These are phyloP conservation scores for Apium graveolens DNA, from an alignment of 129 eudicot genomes.

Conservation along the genomic window DNA sequence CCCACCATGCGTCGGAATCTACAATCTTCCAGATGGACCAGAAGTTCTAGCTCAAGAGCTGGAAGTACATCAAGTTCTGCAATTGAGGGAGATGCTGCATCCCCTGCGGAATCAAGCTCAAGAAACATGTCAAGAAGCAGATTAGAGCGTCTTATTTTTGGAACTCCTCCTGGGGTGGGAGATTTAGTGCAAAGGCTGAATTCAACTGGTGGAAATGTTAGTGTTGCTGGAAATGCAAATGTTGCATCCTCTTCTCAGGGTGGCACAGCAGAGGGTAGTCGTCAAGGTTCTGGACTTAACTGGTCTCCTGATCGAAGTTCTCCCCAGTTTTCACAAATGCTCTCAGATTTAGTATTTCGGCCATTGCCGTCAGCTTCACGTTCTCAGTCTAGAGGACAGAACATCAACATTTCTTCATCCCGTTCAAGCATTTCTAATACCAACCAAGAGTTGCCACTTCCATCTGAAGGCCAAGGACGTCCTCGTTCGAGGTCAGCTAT, in stretches of 20 bases:
- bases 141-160: constrained; percentile 57
- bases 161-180: constrained; percentile 34
- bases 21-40: constrained; percentile 57
- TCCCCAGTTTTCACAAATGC: constrained; percentile 51
- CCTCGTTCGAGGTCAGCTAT: constrained; percentile 38
- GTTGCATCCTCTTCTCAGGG: constrained; percentile 30
- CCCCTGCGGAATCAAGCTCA: constrained; percentile 25
- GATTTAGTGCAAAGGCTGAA: constrained; percentile 35
- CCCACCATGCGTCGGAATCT: constrained; percentile 45
- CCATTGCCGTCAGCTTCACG: constrained; percentile 43
- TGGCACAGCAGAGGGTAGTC: constrained; percentile 26
- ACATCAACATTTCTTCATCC: constrained; percentile 26
- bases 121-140: constrained; percentile 43
- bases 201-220: constrained; percentile 26
- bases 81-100: constrained; percentile 23
- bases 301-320: constrained; percentile 38
- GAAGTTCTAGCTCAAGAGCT: constrained; percentile 49
- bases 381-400: constrained; percentile 40
- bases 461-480: constrained; percentile 43
- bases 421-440: constrained; percentile 32
- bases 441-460: constrained; percentile 28
- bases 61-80: constrained; percentile 23
- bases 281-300: constrained; percentile 25
- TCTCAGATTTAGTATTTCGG: constrained; percentile 55
- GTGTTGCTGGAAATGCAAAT: constrained; percentile 21